These are phyloP conservation scores for Zea luxurians DNA, from an alignment of 176 grass and related monocot species.

Conservation along the genomic window DNA sequence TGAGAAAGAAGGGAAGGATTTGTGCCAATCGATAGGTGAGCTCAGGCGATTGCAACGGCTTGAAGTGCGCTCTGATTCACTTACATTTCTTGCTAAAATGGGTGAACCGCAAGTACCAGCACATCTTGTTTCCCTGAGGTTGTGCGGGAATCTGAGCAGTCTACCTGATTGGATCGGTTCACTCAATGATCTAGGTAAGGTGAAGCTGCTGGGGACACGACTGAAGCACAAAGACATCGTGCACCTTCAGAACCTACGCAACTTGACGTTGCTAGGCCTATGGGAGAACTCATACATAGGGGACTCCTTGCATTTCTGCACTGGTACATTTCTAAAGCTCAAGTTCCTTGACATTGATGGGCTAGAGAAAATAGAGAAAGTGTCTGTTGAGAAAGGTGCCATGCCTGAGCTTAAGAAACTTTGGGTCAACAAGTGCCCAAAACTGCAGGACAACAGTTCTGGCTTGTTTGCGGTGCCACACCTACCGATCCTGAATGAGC, in stretches of 20 bases:
- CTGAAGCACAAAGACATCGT: slow-evolving; percentile 33
- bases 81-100: slow-evolving; percentile 18
- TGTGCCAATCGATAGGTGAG: slow-evolving; percentile 36
- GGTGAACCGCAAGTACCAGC: neutral
- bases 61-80: slow-evolving; percentile 38
- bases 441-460: neutral
- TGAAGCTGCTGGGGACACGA: slow-evolving; percentile 23
- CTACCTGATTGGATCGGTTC: slow-evolving; percentile 37
- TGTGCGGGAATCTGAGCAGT: slow-evolving; percentile 5
- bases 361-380: neutral
- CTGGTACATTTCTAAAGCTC: slow-evolving; percentile 41
- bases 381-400: neutral
- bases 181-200: slow-evolving; percentile 38
- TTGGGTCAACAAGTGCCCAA: slow-evolving; percentile 7
- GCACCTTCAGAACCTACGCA: slow-evolving; percentile 25
- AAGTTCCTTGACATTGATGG: slow-evolving; percentile 35
- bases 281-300: slow-evolving; percentile 32
- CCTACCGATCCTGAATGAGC: slow-evolving; percentile 32
- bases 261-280: slow-evolving; percentile 25
- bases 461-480: slow-evolving; percentile 33
- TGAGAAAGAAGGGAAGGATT: slow-evolving; percentile 13
- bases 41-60: slow-evolving; percentile 36
- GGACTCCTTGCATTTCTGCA: slow-evolving; percentile 1
- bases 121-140: slow-evolving; percentile 31
- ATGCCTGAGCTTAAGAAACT: slow-evolving; percentile 45